These are phyloP conservation scores for Pholiota microspora DNA, from an alignment of 768 basidiomycete species.

Conservation along the genomic window DNA sequence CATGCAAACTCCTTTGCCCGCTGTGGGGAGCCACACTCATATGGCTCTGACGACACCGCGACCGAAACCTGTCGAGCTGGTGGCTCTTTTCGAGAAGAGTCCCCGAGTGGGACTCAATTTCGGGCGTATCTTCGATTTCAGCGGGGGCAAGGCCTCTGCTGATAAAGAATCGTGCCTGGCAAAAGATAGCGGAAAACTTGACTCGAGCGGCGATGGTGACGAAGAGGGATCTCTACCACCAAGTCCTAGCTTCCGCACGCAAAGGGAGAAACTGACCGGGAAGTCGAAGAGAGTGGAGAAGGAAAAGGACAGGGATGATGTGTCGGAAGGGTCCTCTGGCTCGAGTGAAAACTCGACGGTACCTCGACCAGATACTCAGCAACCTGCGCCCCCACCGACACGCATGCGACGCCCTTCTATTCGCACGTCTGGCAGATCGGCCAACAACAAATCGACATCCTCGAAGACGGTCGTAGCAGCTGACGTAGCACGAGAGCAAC, in stretches of 20 bases:
- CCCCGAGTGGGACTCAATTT: constrained; percentile 76
- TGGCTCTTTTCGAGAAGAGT: constrained; percentile 63
- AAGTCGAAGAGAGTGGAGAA: constrained; percentile 1
- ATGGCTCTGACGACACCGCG: constrained; percentile 1
- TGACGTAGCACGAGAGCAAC: background rate
- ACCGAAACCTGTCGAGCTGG: constrained; percentile 46
- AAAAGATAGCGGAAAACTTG: constrained; percentile 39
- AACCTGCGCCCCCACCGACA: constrained; percentile 35
- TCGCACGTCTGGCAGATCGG: constrained; percentile 38
- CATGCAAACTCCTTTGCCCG: background rate
- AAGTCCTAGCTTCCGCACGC: constrained; percentile 6
- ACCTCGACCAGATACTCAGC: constrained; percentile 4
- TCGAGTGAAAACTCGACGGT: constrained; percentile 10
- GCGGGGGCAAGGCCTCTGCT: constrained; percentile 25
- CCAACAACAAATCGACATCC: constrained; percentile 22
- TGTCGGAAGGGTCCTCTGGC: constrained; percentile 17
- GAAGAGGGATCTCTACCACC: background rate
- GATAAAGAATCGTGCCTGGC: constrained; percentile 22
- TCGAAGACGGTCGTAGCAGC: background rate
- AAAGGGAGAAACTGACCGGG: constrained; percentile 12
- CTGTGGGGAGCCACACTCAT: background rate
- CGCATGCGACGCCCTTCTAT: constrained; percentile 58
- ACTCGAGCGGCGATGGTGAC: constrained; percentile 15
- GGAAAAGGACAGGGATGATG: constrained; percentile 18
- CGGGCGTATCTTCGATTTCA: constrained; percentile 74